phyloP scores from a whole-genome alignment of 345 rosid species.

The Adansonia digitata region DNA sequence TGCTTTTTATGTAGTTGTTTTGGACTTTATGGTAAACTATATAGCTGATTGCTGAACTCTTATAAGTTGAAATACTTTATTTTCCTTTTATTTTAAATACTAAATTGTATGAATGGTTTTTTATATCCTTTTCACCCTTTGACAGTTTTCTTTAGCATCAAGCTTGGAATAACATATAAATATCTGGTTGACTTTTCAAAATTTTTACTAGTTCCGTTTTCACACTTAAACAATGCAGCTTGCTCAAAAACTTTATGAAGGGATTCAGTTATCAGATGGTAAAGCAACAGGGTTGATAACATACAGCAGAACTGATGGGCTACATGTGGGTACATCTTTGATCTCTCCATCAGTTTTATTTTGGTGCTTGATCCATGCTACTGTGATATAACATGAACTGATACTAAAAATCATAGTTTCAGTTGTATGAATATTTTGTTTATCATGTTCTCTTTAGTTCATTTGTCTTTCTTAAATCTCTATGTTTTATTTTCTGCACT shows the following conservation, averaged over 20 bases:
- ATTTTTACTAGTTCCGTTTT: neutral
- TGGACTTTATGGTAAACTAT: neutral
- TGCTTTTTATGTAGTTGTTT: neutral
- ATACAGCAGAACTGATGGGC: constrained; percentile 91
- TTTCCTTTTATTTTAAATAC: neutral
- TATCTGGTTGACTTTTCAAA: neutral
- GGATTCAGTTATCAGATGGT: constrained; percentile 67
- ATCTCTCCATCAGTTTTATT: neutral
- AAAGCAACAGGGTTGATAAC: constrained; percentile 84
- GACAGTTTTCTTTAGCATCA: neutral
- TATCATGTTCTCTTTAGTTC: constrained; percentile 1
- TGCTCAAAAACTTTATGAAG: constrained; percentile 96
- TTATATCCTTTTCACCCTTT: neutral
- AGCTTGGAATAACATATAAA: neutral
- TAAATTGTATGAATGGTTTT: neutral
- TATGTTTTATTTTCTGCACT: neutral
- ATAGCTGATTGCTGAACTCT: neutral
- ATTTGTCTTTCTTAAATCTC: neutral
- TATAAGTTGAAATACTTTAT: neutral
- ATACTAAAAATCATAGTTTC: neutral
- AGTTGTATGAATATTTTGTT: neutral
- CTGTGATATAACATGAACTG: neutral
- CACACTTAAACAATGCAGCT: constrained; percentile 48
- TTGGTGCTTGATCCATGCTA: neutral
- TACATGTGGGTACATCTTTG: constrained; percentile 64